Percentiles rank a stretch among this genome's conserved stretches.
Conservation (phyloP, 805 yeast genomes). For the Scheffersomyces lignosus region DNA sequence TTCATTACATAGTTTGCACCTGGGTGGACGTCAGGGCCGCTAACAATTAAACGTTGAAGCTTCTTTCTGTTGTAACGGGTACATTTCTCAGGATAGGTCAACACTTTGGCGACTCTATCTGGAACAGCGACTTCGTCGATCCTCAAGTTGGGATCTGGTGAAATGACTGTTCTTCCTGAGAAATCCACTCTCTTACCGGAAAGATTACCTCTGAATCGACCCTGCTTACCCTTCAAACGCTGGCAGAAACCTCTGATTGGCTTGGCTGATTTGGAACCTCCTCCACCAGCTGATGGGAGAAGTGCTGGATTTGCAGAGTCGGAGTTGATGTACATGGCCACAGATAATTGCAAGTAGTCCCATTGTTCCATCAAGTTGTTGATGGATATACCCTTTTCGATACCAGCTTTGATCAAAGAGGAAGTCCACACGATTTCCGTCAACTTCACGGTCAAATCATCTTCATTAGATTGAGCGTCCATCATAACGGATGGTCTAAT, state of each 20-base stretch:
- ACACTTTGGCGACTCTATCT: constrained; percentile 89
- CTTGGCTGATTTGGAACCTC: constrained; percentile 54
- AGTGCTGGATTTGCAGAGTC: constrained; percentile 85
- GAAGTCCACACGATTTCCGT: constrained; percentile 97
- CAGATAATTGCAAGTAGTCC: constrained; percentile 94
- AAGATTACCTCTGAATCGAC: constrained; percentile 96
- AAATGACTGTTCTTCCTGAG: constrained; percentile 96
- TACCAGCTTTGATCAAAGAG: constrained; percentile 90
- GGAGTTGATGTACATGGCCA: constrained; percentile 96
- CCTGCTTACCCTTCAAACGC: constrained; percentile 96
- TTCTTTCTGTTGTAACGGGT: constrained; percentile 83
- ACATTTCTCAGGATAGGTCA: constrained; percentile 94
- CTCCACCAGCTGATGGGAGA: constrained; percentile 66
- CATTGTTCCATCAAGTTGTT: constrained; percentile 97
- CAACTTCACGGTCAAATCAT: constrained; percentile 91
- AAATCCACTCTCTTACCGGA: constrained; percentile 99
- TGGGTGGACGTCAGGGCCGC: constrained; percentile 89
- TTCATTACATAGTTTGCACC: constrained; percentile 93
- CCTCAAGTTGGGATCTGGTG: constrained; percentile 94
- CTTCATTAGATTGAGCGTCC: constrained; percentile 94
- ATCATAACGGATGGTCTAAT: constrained; percentile 94
- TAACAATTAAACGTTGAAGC: constrained; percentile 67
- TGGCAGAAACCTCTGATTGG: constrained; percentile 96
- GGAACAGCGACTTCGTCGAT: constrained; percentile 99
- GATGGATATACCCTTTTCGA: constrained; percentile 91